Evolutionary conservation across 805 yeast genomes (phyloP), one percentile per base, ranked within the genome.

Genomic region (Saccharomycopsis sp.): DNA sequence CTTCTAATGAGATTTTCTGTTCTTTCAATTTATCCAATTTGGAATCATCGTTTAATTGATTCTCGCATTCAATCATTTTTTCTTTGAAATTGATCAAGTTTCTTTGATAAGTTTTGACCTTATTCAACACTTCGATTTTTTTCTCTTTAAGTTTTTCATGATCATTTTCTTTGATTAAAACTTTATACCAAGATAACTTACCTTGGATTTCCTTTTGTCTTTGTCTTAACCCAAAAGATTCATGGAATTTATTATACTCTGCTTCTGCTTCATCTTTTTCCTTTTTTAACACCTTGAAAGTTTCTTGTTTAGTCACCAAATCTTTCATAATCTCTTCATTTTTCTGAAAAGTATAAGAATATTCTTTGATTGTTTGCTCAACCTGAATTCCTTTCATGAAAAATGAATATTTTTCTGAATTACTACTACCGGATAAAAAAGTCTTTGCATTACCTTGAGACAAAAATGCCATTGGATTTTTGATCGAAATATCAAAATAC

Each of bases 371-470:
- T 13, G 80, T 75, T 33, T 78, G 83, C 41, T 76, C 78, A 36
- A 82, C 69, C 51, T 78, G 67, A 2, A 94, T 77, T 26, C 95
- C 96, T 39, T 72, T 72, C 83, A 81, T 79, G 55, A 89, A 85
- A 54, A 74, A 78, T 13, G 68, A 67, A 57, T 77, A 92, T 58
- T 87, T 84, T 35, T 72, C 79, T 27, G 66, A 67, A 44, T 84
- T 81, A 4, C 84, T 69, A 3, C 92, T 75, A 25, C 79, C 74
- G 1, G 94, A 81, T 47, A 92, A 62, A 54, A 92, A 92, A n/a
- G 88, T 81, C 49, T 95, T 74, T 2, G 99, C 97, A 45, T 79
- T 83, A 51, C 92, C 96, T 57, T 92, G 99, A 1, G 95, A 85
- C 36, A 92, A 65, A 52, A 92, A 83, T 2, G 95, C 83, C 72